phyloP scores from a whole-genome alignment of 2,329 filamentous ascomycete genomes.

The Emericellopsis atlantica region DNA sequence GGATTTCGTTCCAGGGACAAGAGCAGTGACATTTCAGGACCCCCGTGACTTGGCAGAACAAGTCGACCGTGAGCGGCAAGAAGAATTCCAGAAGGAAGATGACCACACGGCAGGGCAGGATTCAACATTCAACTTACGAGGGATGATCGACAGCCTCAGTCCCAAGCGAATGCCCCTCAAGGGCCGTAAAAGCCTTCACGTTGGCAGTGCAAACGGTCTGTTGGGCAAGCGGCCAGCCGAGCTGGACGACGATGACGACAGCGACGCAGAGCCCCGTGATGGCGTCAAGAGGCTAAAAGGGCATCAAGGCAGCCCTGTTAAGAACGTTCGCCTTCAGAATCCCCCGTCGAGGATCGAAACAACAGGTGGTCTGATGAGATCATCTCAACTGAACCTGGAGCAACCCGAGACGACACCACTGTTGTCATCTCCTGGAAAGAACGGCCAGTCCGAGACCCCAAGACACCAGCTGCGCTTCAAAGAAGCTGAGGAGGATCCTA shows the following conservation, averaged over 20 bases:
- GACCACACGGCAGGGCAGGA: constrained; percentile 40
- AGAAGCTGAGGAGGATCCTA: constrained; percentile 34
- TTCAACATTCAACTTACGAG: constrained; percentile 53
- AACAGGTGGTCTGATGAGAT: constrained; percentile 44
- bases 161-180: constrained; percentile 58
- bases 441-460: constrained; percentile 37
- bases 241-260: constrained; percentile 50
- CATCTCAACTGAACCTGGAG: constrained; percentile 33
- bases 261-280: constrained; percentile 44
- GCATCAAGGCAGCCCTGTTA: constrained; percentile 65
- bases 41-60: constrained; percentile 50
- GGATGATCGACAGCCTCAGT: constrained; percentile 67
- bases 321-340: constrained; percentile 57
- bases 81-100: constrained; percentile 50
- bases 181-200: constrained; percentile 63
- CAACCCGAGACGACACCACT: constrained; percentile 22
- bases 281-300: constrained; percentile 58
- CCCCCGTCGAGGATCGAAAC: constrained; percentile 56
- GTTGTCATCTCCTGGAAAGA: constrained; percentile 34
- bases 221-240: constrained; percentile 64
- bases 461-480: constrained; percentile 42
- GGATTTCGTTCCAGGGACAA: constrained; percentile 45
- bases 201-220: constrained; percentile 61
- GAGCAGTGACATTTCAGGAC: constrained; percentile 49
- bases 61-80: constrained; percentile 44